Evolutionary conservation across 345 rosid species (phyloP).

Genomic region (Bruguiera sexangula): DNA sequence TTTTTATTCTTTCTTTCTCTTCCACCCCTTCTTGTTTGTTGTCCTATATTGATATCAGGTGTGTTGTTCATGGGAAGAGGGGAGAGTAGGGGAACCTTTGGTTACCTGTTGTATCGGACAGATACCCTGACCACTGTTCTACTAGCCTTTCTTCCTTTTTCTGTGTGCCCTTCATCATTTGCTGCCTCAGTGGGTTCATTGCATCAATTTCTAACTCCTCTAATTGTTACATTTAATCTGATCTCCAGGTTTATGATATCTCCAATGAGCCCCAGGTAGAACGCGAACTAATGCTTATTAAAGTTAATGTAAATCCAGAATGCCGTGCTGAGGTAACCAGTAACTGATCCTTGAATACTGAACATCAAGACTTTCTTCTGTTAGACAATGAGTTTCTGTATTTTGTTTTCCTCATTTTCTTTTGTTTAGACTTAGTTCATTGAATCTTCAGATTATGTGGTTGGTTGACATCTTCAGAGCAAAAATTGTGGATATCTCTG

Average conservation of each 20-base stretch:
- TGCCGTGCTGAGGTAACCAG: constrained; percentile 52
- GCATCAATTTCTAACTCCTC: not conserved
- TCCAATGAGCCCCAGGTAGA: constrained; percentile 91
- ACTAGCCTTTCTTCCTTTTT: too few relatives aligned
- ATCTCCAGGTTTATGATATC: constrained; percentile 76
- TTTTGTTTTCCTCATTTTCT: not conserved
- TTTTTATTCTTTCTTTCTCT: too few relatives aligned
- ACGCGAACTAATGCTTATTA: constrained; percentile 89
- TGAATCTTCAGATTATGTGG: constrained; percentile 74
- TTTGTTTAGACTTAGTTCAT: constrained; percentile 24
- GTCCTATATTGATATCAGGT: too few relatives aligned
- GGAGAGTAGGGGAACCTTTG: too few relatives aligned
- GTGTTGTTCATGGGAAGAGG: too few relatives aligned
- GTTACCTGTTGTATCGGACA: too few relatives aligned
- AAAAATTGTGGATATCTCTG: constrained; percentile 76
- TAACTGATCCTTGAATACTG: not conserved
- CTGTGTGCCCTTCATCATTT: not conserved
- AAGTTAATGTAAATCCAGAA: constrained; percentile 61
- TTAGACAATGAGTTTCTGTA: not conserved
- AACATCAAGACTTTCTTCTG: not conserved
- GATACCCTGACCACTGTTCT: too few relatives aligned
- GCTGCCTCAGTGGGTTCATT: not conserved
- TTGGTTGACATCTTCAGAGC: constrained; percentile 87
- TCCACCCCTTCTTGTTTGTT: too few relatives aligned
- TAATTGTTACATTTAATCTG: not conserved